Evolutionary conservation across 257 asterid genomes (phyloP), one percentile per base, ranked within the genome.

Genomic region (Solanum ossicruentum): DNA sequence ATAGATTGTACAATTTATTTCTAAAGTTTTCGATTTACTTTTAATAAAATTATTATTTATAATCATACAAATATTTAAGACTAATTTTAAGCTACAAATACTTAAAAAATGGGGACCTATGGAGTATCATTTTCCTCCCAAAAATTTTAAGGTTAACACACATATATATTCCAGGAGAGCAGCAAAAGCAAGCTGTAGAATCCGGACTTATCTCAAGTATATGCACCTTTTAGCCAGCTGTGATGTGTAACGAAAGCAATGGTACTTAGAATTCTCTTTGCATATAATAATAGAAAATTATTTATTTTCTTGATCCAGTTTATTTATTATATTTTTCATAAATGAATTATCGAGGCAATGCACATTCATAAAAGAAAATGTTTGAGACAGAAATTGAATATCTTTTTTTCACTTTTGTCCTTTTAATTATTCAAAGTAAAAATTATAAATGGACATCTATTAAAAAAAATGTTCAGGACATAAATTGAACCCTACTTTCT

Each of bases 211-310:
- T 52, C 55, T 47, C 1, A 23, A 23, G 61, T 49, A 32, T 28
- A 13, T 36, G 18, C 23, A 73, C 49, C 1, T 8, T 26, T 26
- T 52, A 78, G 47, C 82, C 26, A 54, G 13, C 26, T 78, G 65
- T 77, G 65, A 51, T 26, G 82, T 77, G 21, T 77, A 77, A 77
- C 82, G 26, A 52, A 77, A 77, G 82, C 82, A 26, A 77, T 23
- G 26, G 3, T 26, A 39, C 6, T 28, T 26, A 15, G 10, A 49
- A 21, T 21, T 49, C 0, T 51, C 26, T 77, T 10, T 78, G 23
- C 82, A 52, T 52, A 5, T 16, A 16, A 1, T 78, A 16, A 1
- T 78, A 5, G 4, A 26, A 16, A 26, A 39, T 0, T 36, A 56
- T 12, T 32, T 12, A 63, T 0, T 63, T 10, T 15, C 0, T 15